A percentile compares a stretch with the other conserved stretches of the same genome.
Evolutionary conservation across 129 eudicot genomes (phyloP).

Genomic region (Pseudognaphalium luteoalbum): DNA sequence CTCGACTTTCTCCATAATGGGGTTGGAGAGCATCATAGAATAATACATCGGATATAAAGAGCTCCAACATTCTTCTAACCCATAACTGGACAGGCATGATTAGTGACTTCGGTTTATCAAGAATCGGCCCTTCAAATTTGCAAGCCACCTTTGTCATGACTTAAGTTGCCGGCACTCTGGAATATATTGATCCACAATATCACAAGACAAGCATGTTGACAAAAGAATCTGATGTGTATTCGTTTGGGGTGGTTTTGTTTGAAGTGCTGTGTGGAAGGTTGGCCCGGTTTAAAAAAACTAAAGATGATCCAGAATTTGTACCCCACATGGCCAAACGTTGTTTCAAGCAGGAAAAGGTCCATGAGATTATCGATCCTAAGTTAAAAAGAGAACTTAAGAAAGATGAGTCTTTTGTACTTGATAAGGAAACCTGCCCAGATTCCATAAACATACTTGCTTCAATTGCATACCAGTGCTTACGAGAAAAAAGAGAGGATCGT

Average conservation of each 20-base stretch:
- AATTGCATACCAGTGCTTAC: conserved; percentile 35
- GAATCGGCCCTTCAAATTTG: conserved; percentile 37
- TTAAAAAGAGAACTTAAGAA: conserved; percentile 21
- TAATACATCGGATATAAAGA: conserved; percentile 39
- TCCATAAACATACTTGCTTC: conserved; percentile 22
- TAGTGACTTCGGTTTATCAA: conserved; percentile 35
- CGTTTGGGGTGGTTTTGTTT: conserved; percentile 34
- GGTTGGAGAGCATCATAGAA: conserved; percentile 32
- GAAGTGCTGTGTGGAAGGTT: conserved; percentile 35
- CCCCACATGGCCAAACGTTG: conserved; percentile 32
- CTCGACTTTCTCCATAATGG: conserved; percentile 29
- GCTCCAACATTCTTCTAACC: conserved; percentile 28
- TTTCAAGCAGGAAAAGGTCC: conserved; percentile 20
- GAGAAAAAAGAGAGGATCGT: conserved; percentile 29
- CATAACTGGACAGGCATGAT: conserved; percentile 23
- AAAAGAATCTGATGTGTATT: conserved; percentile 36
- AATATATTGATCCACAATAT: conserved; percentile 40
- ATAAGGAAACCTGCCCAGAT: conserved; percentile 16
- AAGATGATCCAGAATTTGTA: conserved; percentile 29
- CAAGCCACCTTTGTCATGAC: conserved; percentile 36
- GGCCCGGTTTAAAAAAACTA: conserved; percentile 13
- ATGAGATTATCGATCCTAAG: conserved; percentile 21
- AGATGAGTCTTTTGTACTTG: background rate
- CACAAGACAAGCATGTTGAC: conserved; percentile 32
- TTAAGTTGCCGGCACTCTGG: conserved; percentile 39